Evolutionary conservation across 495 filamentous ascomycete species (phyloP).

Genomic region (Penicillium steckii): DNA sequence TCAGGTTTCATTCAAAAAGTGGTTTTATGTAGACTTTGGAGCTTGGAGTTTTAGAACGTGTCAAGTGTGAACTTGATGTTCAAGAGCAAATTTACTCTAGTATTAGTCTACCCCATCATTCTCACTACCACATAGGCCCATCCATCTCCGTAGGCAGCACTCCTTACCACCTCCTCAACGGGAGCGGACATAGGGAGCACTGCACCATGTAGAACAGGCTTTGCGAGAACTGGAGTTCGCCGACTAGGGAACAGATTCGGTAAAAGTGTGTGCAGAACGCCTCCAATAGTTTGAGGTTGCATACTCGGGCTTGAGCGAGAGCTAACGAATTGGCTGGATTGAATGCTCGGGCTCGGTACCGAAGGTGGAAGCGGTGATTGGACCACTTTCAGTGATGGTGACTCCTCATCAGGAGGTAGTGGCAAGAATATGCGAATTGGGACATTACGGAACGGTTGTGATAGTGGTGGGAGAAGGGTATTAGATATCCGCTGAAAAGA

Average conservation of each 20-base stretch:
- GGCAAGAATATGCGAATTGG: conserved; percentile 89
- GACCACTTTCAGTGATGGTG: conserved; percentile 62
- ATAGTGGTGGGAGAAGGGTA: conserved; percentile 73
- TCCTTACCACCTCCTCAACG: conserved; percentile 81
- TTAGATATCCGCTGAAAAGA: conserved; percentile 72
- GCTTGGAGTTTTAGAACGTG: no score
- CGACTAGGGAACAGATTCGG: conserved; percentile 87
- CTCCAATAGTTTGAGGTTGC: conserved; percentile 77
- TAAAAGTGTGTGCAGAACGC: conserved; percentile 71
- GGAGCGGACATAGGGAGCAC: conserved; percentile 77
- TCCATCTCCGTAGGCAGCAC: conserved; percentile 85
- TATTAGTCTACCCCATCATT: conserved; percentile 53
- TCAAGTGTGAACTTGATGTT: conserved; percentile 27
- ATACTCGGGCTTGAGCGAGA: conserved; percentile 28
- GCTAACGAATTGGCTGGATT: conserved; percentile 25
- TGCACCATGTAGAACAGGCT: conserved; percentile 84
- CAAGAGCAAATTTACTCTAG: conserved; percentile 1
- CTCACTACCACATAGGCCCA: conserved; percentile 84
- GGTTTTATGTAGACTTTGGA: no score
- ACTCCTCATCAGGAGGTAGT: conserved; percentile 49
- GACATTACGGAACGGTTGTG: conserved; percentile 70
- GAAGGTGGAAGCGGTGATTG: conserved; percentile 63
- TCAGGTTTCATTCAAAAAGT: no score
- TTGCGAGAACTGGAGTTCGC: conserved; percentile 83
- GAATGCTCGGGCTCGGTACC: conserved; percentile 24